Conservation (phyloP, 2,329 filamentous ascomycete genomes). For the Calonectria leucothoes region DNA sequence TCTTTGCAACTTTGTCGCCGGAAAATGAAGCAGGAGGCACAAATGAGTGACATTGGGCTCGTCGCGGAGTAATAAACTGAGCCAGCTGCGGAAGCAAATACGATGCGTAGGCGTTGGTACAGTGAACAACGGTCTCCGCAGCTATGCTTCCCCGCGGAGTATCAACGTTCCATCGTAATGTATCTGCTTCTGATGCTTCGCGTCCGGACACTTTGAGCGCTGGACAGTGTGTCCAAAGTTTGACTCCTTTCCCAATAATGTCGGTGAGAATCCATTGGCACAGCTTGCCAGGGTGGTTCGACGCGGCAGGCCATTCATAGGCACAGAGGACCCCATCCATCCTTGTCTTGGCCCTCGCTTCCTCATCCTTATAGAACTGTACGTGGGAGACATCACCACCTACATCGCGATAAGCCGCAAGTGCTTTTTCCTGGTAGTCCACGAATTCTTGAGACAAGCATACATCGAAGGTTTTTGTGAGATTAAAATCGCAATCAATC, state of each 20-base stretch:
- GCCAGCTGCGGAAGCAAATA: constrained; percentile 11
- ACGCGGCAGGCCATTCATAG: constrained; percentile 63
- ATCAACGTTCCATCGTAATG: neutral
- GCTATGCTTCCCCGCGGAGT: neutral
- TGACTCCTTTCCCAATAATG: constrained; percentile 50
- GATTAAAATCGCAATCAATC: constrained; percentile 58
- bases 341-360: constrained; percentile 45
- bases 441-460: constrained; percentile 60
- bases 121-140: constrained; percentile 21
- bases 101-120: constrained; percentile 14
- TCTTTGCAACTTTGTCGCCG: constrained; percentile 46
- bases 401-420: neutral
- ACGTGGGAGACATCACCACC: constrained; percentile 14
- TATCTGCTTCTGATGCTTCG: neutral
- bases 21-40: constrained; percentile 50
- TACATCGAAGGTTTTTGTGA: constrained; percentile 59
- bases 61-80: neutral
- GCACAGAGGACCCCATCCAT: constrained; percentile 54
- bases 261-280: constrained; percentile 58
- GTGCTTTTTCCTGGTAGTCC: constrained; percentile 50
- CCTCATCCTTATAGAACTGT: neutral
- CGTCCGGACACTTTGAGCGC: neutral
- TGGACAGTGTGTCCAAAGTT: constrained; percentile 43
- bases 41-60: neutral
- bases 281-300: constrained; percentile 60